A percentile compares a stretch with the other conserved stretches of the same genome.
phyloP scores from a whole-genome alignment of 2,329 filamentous ascomycete genomes.

The Colletotrichum neosansevieriae region DNA sequence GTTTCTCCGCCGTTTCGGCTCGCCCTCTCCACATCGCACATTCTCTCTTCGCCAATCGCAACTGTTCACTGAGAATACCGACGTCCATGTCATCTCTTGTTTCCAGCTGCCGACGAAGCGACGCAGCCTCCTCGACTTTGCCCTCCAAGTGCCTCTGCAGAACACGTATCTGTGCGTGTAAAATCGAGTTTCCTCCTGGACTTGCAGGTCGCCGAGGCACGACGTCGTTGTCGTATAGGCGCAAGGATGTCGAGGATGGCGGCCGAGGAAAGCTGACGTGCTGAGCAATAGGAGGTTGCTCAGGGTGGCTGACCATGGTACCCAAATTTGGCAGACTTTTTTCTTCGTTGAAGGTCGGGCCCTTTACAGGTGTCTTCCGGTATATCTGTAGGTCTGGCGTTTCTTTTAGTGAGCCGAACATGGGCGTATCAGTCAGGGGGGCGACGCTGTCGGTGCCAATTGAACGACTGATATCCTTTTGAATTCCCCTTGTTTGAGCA shows the following conservation, averaged over 20 bases:
- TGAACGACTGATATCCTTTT: neutral
- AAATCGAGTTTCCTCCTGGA: conserved; percentile 48
- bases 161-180: conserved; percentile 62
- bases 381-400: neutral
- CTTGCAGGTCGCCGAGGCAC: conserved; percentile 33
- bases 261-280: conserved; percentile 53
- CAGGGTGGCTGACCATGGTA: conserved; percentile 52
- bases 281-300: conserved; percentile 54
- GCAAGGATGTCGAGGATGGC: conserved; percentile 46
- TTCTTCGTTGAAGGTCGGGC: conserved; percentile 34
- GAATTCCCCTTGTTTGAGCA: neutral
- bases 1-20: conserved; percentile 67
- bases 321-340: conserved; percentile 48
- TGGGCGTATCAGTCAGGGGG: conserved; percentile 36
- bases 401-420: neutral
- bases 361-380: neutral
- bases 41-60: conserved; percentile 58
- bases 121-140: conserved; percentile 59
- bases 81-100: conserved; percentile 57
- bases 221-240: neutral
- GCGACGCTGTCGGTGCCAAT: conserved; percentile 22
- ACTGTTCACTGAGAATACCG: conserved; percentile 60
- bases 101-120: conserved; percentile 60
- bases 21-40: conserved; percentile 64
- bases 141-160: conserved; percentile 61